These are phyloP conservation scores for Atkinsonella hypoxylon DNA, from an alignment of 2,329 filamentous ascomycete species.

Conservation along the genomic window DNA sequence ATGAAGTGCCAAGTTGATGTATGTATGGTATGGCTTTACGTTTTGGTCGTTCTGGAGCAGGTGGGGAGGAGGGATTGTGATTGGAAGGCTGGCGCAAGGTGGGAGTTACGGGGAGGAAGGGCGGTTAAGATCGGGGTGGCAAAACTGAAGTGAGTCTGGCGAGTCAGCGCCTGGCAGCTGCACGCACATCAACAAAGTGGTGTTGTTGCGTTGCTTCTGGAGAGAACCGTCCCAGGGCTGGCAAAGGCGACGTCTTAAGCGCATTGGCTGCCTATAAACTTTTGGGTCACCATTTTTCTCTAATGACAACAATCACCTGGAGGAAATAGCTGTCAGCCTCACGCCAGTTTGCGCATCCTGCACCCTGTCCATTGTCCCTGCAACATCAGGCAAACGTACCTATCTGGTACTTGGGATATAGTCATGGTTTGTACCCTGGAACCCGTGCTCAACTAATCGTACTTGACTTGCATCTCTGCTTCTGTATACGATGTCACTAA, in stretches of 20 bases:
- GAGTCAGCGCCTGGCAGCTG: too few relatives aligned
- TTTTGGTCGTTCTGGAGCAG: neutral
- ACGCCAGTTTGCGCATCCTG: too few relatives aligned
- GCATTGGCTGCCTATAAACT: too few relatives aligned
- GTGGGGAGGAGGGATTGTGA: constrained; percentile 14
- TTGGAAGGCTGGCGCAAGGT: constrained; percentile 9
- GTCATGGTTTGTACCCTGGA: neutral
- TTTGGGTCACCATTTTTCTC: too few relatives aligned
- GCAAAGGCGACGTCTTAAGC: too few relatives aligned
- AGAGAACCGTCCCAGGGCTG: too few relatives aligned
- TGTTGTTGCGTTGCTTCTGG: too few relatives aligned
- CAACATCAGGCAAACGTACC: neutral
- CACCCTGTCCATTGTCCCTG: neutral
- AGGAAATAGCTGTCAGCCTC: too few relatives aligned
- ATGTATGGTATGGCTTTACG: neutral
- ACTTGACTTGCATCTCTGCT: neutral
- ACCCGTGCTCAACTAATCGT: neutral
- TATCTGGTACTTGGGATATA: neutral
- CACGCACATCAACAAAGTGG: neutral
- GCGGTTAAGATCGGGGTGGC: neutral
- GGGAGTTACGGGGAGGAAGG: too few relatives aligned
- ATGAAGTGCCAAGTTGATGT: neutral
- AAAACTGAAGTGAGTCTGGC: neutral
- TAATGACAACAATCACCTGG: too few relatives aligned
- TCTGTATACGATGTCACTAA: neutral